Percentiles rank a stretch among this genome's conserved stretches.
phyloP scores from a whole-genome alignment of 371 early-diverging fungal species.

The Thermomucor indicae-seudaticae region DNA sequence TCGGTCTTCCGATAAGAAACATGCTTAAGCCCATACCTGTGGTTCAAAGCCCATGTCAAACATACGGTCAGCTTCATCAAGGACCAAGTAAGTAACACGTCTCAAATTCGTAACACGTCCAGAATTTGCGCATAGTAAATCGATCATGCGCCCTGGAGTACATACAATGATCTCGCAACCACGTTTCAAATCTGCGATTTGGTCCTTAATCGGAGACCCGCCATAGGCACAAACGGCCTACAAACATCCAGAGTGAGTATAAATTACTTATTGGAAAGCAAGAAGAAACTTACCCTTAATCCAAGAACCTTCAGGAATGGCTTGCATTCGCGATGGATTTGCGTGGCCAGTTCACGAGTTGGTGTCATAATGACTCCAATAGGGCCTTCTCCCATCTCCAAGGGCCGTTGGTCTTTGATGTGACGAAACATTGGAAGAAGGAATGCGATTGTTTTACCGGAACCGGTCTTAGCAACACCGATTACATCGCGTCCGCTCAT shows the following conservation, averaged over 20 bases:
- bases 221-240: slow-evolving; percentile 96
- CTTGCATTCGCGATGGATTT: slow-evolving; percentile 93
- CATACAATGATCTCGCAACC: slow-evolving; percentile 99
- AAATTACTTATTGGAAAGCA: neutral
- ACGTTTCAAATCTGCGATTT: slow-evolving; percentile 96
- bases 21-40: slow-evolving; percentile 53
- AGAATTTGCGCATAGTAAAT: slow-evolving; percentile 93
- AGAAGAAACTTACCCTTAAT: slow-evolving; percentile 36
- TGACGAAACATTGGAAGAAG: slow-evolving; percentile 96
- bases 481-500: slow-evolving; percentile 97
- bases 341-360: slow-evolving; percentile 98
- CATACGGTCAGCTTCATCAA: slow-evolving; percentile 99
- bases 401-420: slow-evolving; percentile 90
- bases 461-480: slow-evolving; percentile 99
- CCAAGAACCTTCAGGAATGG: slow-evolving; percentile 82
- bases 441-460: slow-evolving; percentile 97
- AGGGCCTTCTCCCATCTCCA: slow-evolving; percentile 88
- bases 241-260: neutral
- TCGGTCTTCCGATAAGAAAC: neutral
- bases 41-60: slow-evolving; percentile 99
- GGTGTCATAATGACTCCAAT: slow-evolving; percentile 98
- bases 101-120: slow-evolving; percentile 94
- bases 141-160: slow-evolving; percentile 99
- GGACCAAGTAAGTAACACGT: slow-evolving; percentile 94
- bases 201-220: slow-evolving; percentile 96